phyloP scores from a whole-genome alignment of 2,329 filamentous ascomycete species.

The Exserohilum turcica region DNA sequence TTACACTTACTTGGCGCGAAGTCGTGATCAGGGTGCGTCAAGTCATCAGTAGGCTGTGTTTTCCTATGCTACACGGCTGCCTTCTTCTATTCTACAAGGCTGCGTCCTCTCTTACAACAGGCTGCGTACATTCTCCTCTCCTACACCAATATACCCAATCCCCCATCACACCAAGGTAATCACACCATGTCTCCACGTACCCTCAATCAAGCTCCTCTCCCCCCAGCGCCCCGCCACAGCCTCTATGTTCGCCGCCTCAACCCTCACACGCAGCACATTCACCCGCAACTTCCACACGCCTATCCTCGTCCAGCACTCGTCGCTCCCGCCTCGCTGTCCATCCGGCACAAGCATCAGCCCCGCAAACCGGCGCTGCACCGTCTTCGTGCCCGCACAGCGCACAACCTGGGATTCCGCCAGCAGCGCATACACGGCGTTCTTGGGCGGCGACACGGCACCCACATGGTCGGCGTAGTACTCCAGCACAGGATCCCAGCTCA shows the following conservation, averaged over 20 bases:
- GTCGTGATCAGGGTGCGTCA: no score
- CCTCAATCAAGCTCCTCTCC: background rate
- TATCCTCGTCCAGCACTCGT: constrained; percentile 6
- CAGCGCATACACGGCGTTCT: background rate
- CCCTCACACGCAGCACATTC: background rate
- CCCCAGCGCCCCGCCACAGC: constrained; percentile 8
- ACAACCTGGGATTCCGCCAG: constrained; percentile 9
- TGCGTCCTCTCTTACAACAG: background rate
- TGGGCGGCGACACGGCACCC: background rate
- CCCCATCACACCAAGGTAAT: constrained; percentile 5
- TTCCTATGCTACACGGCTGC: no score
- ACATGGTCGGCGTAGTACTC: constrained; percentile 8
- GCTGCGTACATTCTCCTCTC: background rate
- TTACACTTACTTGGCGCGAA: no score
- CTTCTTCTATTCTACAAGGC: no score
- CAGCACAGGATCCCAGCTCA: background rate
- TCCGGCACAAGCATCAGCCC: constrained; percentile 6
- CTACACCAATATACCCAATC: background rate
- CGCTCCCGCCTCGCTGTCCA: background rate
- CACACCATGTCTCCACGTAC: background rate
- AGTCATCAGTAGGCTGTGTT: no score
- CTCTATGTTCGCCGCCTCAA: constrained; percentile 1
- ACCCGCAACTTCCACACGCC: constrained; percentile 13
- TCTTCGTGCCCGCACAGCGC: background rate
- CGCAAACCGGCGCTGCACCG: constrained; percentile 4